phyloP scores from a whole-genome alignment of 2,329 filamentous ascomycete species.

The Rutstroemia sp. region DNA sequence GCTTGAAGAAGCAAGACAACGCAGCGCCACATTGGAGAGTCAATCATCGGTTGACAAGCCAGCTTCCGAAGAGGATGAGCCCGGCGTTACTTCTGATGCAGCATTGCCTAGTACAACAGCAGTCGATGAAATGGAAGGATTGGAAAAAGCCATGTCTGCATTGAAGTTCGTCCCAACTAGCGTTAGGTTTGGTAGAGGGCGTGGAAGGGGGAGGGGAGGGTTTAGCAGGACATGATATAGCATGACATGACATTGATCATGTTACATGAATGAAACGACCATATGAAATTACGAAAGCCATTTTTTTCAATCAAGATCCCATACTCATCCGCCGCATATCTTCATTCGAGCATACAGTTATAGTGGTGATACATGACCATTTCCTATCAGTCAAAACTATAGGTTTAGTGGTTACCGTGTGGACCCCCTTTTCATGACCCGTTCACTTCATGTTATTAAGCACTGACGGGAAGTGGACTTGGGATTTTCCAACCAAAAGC shows the following conservation, averaged over 20 bases:
- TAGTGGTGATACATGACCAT: too few species aligned
- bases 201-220: conserved; percentile 24
- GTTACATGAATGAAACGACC: not conserved
- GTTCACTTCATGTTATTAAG: not conserved
- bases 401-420: too few species aligned
- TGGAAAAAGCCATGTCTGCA: conserved; percentile 62
- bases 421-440: not conserved
- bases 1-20: conserved; percentile 17
- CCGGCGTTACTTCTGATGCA: not conserved
- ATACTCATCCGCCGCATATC: too few species aligned
- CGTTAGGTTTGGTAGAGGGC: conserved; percentile 50
- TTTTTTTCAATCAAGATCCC: too few species aligned
- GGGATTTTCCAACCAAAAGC: conserved; percentile 7
- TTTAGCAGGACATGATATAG: conserved; percentile 24
- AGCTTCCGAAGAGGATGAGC: not conserved
- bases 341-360: too few species aligned
- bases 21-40: conserved; percentile 13
- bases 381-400: too few species aligned
- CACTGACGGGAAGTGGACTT: not conserved
- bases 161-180: conserved; percentile 64
- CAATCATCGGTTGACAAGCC: not conserved
- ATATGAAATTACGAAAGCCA: not conserved
- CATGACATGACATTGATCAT: not conserved
- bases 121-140: conserved; percentile 45
- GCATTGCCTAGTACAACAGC: conserved; percentile 2